Percentiles rank a stretch among this genome's conserved stretches.
Conservation (phyloP, 1,284 basidiomycete genomes). For the Peniophora sp. region DNA sequence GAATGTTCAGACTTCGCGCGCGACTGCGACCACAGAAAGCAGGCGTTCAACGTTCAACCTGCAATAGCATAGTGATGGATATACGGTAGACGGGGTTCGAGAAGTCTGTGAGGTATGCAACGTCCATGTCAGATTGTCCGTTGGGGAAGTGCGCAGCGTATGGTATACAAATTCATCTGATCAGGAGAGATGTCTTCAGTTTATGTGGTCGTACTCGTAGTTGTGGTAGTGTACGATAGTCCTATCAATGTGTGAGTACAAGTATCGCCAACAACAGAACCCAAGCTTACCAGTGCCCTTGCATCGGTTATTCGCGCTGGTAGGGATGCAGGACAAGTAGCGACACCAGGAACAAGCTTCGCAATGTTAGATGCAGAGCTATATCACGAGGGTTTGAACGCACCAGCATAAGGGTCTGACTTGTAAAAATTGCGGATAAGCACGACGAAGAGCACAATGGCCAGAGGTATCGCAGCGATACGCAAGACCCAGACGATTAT, state of each 20-base stretch:
- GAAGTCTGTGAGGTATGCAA: no score
- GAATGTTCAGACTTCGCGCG: no score
- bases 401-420: conserved; percentile 71
- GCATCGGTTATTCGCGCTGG: conserved; percentile 69
- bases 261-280: not conserved
- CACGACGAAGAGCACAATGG: conserved; percentile 76
- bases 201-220: not conserved
- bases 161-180: no score
- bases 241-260: not conserved
- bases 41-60: no score
- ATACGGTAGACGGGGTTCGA: no score
- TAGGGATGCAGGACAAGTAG: conserved; percentile 84
- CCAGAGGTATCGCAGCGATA: conserved; percentile 64
- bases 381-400: no score
- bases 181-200: no score
- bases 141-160: no score
- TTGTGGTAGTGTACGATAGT: not conserved
- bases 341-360: conserved; percentile 89
- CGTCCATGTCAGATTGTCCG: no score
- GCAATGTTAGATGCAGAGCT: conserved; percentile 35
- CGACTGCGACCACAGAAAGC: no score
- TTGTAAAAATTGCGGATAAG: conserved; percentile 88
- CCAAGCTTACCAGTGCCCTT: conserved; percentile 35
- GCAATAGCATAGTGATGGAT: no score
- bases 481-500: conserved; percentile 72